Evolutionary conservation across 768 basidiomycete species (phyloP).

Genomic region (Hygrophoropsis aurantiaca): DNA sequence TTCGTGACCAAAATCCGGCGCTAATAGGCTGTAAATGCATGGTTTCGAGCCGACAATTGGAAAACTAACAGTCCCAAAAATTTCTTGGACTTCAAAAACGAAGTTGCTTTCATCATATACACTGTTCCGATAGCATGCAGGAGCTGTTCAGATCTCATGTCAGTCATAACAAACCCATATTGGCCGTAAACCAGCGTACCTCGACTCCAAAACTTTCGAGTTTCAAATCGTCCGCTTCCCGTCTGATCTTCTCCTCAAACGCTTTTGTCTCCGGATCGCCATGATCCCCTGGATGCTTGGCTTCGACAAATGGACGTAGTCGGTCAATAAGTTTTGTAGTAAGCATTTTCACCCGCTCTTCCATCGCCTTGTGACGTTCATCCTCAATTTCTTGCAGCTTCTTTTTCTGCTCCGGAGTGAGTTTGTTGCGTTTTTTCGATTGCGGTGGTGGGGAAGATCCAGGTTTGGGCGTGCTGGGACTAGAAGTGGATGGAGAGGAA

Average conservation of each 20-base stretch:
- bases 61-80: slow-evolving; percentile 82
- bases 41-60: slow-evolving; percentile 5
- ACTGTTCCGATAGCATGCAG: slow-evolving; percentile 88
- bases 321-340: slow-evolving; percentile 81
- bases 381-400: slow-evolving; percentile 81
- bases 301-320: slow-evolving; percentile 88
- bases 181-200: slow-evolving; percentile 41
- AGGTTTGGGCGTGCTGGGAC: slow-evolving; percentile 18
- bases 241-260: slow-evolving; percentile 74
- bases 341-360: slow-evolving; percentile 72
- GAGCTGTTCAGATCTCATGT: slow-evolving; percentile 43
- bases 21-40: slow-evolving; percentile 32
- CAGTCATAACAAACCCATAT: neutral
- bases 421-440: slow-evolving; percentile 43
- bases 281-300: slow-evolving; percentile 75
- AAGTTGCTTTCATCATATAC: slow-evolving; percentile 91
- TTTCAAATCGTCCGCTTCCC: slow-evolving; percentile 94
- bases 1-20: slow-evolving; percentile 86
- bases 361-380: slow-evolving; percentile 77
- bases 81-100: slow-evolving; percentile 87
- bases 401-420: slow-evolving; percentile 81
- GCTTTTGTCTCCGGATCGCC: slow-evolving; percentile 80
- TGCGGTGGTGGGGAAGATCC: slow-evolving; percentile 22
- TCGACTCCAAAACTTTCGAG: slow-evolving; percentile 97
- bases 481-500: slow-evolving; percentile 12